Evolutionary conservation across 2,329 filamentous ascomycete genomes (phyloP).

Genomic region (Leptographium procerum): DNA sequence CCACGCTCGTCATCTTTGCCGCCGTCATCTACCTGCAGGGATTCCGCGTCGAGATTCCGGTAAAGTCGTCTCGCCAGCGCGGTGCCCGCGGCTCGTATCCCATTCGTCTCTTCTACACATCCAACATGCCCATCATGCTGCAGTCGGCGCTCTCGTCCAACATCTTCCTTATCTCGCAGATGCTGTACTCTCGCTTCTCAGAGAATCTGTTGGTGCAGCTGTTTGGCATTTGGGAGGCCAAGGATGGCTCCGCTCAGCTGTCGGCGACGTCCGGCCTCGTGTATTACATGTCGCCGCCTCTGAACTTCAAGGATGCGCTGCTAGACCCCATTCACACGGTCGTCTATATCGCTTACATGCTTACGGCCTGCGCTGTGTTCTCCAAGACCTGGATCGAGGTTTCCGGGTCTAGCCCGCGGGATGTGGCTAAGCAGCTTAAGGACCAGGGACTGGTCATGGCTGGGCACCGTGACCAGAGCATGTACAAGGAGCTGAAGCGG

Average conservation of each 20-base stretch:
- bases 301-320: conserved; percentile 95
- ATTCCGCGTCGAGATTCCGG: conserved; percentile 98
- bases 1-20: conserved; percentile 86
- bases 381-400: conserved; percentile 99
- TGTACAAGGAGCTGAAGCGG: conserved; percentile 99
- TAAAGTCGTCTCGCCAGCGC: conserved; percentile 98
- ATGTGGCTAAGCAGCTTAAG: conserved; percentile 99
- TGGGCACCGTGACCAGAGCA: conserved; percentile 97
- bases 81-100: conserved; percentile 97
- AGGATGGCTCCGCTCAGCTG: conserved; percentile 91
- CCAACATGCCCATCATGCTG: conserved; percentile 99
- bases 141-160: conserved; percentile 98
- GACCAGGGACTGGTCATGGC: conserved; percentile 99
- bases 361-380: conserved; percentile 86
- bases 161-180: conserved; percentile 97
- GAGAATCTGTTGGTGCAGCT: conserved; percentile 97
- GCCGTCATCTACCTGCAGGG: conserved; percentile 98
- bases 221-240: conserved; percentile 96
- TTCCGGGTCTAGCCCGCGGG: conserved; percentile 90
- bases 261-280: conserved; percentile 86
- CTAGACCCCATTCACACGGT: conserved; percentile 94
- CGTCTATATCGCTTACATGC: conserved; percentile 95
- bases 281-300: conserved; percentile 98
- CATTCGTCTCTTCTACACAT: conserved; percentile 98
- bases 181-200: conserved; percentile 97